A percentile compares a stretch with the other conserved stretches of the same genome.
These are phyloP conservation scores for Penicillium manginii DNA, from an alignment of 495 filamentous ascomycete genomes.

Conservation along the genomic window DNA sequence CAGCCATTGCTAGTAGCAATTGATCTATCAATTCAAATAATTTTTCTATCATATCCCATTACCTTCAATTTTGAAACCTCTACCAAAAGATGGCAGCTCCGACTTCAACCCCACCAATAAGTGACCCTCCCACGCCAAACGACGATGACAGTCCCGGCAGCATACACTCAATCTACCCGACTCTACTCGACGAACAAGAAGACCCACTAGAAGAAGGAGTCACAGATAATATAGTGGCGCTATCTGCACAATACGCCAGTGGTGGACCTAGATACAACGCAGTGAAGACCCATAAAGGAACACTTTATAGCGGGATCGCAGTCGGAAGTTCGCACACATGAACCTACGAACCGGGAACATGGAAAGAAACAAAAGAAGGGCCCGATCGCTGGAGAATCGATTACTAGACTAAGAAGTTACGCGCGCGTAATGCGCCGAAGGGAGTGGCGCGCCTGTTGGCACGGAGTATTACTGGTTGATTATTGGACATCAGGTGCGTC, in stretches of 20 bases:
- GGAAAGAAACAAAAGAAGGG: slow-evolving; percentile 41
- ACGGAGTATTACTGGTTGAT: slow-evolving; percentile 44
- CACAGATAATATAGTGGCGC: slow-evolving; percentile 8
- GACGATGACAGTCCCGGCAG: slow-evolving; percentile 1
- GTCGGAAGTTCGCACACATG: slow-evolving; percentile 39
- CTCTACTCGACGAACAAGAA: slow-evolving; percentile 18
- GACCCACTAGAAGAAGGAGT: slow-evolving; percentile 11
- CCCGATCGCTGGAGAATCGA: slow-evolving; percentile 40
- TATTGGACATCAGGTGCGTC: slow-evolving; percentile 40
- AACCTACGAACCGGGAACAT: slow-evolving; percentile 35
- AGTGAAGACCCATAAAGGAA: slow-evolving; percentile 33
- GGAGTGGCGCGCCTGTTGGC: slow-evolving; percentile 41
- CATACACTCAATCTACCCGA: slow-evolving; percentile 1
- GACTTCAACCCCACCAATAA: background rate
- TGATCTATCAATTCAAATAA: background rate
- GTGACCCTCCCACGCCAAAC: too few species aligned
- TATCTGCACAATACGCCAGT: slow-evolving; percentile 5
- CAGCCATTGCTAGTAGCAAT: background rate
- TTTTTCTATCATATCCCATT: background rate
- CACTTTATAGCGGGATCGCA: slow-evolving; percentile 39
- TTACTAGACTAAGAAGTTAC: slow-evolving; percentile 35
- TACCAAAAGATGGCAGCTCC: background rate
- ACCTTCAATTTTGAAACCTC: background rate
- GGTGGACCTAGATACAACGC: slow-evolving; percentile 30
- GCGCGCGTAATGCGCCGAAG: slow-evolving; percentile 31